Base-by-base conservation (phyloP, 129 eudicot genomes). In the Saussurea involucrata region DNA sequence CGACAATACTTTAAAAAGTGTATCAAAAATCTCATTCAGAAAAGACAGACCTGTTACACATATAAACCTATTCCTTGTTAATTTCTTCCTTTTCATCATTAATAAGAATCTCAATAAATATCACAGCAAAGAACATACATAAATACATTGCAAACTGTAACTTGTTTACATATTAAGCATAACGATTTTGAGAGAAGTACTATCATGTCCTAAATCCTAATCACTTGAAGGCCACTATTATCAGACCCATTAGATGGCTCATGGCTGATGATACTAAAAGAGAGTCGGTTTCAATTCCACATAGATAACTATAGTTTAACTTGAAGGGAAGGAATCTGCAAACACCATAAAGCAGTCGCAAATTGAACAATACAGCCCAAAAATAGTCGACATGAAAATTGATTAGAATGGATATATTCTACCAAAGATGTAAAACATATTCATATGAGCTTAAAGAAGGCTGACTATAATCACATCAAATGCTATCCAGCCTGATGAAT, bases 1-100 rank as follows among this genome's bases (percentile, higher is more conserved):
- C 18, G 99, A 95, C 44, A 95, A 85, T 55, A 90, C 92, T 88
- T 89, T 90, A 73, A 95, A 83, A 76, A 95, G 99, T 27, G 92
- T 92, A 73, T 95, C 99, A 77, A 90, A 87, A 68, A 90, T 82
- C 66, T 95, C 99, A 77, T 88, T 88, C 75, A 92, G 85, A 80
- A 85, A 92, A 24, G 88, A 80, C 58, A 95, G 74, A 92, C 97
- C 99, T 95, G 95, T 72, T 64, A 74, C 86, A 85, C 22, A 20
- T 33, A 77, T 69, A 73, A 69, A 81, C 69, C 77, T 49, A 25
- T 22, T 44, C 64, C 46, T 66, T 69, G 49, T 68, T 76, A 72
- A 21, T 10, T 64, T 61, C 22, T 57, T 65, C 31, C 37, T 71
- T 65, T 10, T 65, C 70, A 27, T 12, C n/a, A 28, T n/a, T 7